Evolutionary conservation across 2,329 filamentous ascomycete genomes (phyloP).

Genomic region (Ceratocystiopsis minuta): DNA sequence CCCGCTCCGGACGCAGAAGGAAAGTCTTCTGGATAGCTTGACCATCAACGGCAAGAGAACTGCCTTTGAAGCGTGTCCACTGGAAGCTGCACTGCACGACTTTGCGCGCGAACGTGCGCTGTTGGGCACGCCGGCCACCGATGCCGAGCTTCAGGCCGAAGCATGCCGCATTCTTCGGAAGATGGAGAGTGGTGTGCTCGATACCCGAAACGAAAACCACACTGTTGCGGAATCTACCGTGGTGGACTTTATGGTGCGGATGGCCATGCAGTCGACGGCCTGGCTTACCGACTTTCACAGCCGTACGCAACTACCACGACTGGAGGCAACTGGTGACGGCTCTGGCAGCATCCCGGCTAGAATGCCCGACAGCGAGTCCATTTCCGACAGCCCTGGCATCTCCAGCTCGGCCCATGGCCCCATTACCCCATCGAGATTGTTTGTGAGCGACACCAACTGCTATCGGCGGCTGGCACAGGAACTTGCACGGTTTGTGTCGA

Average conservation of each 20-base stretch:
- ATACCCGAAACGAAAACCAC: neutral
- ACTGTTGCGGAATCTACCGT: constrained; percentile 23
- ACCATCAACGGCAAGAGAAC: constrained; percentile 40
- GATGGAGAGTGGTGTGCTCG: constrained; percentile 24
- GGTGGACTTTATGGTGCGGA: constrained; percentile 37
- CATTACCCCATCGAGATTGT: constrained; percentile 21
- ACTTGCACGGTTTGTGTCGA: constrained; percentile 31
- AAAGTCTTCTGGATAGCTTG: constrained; percentile 29
- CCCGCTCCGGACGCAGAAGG: constrained; percentile 26
- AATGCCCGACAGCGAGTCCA: too few species aligned
- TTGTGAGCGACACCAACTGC: constrained; percentile 43
- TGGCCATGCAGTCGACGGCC: constrained; percentile 28
- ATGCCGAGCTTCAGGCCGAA: constrained; percentile 40
- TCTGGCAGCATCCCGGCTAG: too few species aligned
- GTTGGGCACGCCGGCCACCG: constrained; percentile 40
- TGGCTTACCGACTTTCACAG: constrained; percentile 40
- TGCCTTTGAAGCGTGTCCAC: constrained; percentile 37
- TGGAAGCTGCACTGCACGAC: constrained; percentile 35
- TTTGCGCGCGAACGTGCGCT: constrained; percentile 32
- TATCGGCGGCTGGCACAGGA: constrained; percentile 37
- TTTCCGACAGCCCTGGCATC: neutral
- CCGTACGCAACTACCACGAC: constrained; percentile 37
- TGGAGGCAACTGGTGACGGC: constrained; percentile 31
- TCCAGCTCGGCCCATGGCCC: neutral
- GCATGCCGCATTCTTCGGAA: constrained; percentile 38